phyloP scores from a whole-genome alignment of 495 filamentous ascomycete genomes.

The Trichoderma erinaceum region DNA sequence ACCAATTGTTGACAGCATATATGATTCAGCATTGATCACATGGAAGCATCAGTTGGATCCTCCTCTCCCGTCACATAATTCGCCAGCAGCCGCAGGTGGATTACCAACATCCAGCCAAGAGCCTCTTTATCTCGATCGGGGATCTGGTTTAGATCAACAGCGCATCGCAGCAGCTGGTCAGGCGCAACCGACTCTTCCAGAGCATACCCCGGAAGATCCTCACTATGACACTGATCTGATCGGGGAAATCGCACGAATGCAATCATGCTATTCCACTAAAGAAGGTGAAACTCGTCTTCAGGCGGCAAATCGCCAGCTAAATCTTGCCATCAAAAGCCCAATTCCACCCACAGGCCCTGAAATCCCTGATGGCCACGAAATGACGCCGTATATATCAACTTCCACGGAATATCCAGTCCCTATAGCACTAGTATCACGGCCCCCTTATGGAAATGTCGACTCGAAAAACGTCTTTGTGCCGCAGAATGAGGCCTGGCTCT shows the following conservation, averaged over 20 bases:
- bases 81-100: slow-evolving; percentile 39
- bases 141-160: slow-evolving; percentile 24
- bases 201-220: slow-evolving; percentile 51
- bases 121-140: slow-evolving; percentile 25
- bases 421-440: slow-evolving; percentile 65
- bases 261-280: slow-evolving; percentile 44
- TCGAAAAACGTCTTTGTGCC: slow-evolving; percentile 54
- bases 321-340: slow-evolving; percentile 50
- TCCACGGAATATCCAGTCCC: slow-evolving; percentile 52
- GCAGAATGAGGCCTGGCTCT: slow-evolving; percentile 67
- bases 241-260: slow-evolving; percentile 54
- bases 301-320: slow-evolving; percentile 57
- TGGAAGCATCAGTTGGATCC: slow-evolving; percentile 62
- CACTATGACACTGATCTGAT: slow-evolving; percentile 58
- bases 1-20: slow-evolving; percentile 67
- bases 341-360: slow-evolving; percentile 51
- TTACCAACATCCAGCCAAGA: slow-evolving; percentile 21
- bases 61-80: slow-evolving; percentile 49
- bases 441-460: slow-evolving; percentile 57
- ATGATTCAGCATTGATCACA: slow-evolving; percentile 64
- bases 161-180: slow-evolving; percentile 22
- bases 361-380: slow-evolving; percentile 41
- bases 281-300: slow-evolving; percentile 46
- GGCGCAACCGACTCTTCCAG: slow-evolving; percentile 35
- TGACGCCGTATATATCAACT: slow-evolving; percentile 58